Conservation (phyloP, 495 filamentous ascomycete species). For the Xylaria scruposa region DNA sequence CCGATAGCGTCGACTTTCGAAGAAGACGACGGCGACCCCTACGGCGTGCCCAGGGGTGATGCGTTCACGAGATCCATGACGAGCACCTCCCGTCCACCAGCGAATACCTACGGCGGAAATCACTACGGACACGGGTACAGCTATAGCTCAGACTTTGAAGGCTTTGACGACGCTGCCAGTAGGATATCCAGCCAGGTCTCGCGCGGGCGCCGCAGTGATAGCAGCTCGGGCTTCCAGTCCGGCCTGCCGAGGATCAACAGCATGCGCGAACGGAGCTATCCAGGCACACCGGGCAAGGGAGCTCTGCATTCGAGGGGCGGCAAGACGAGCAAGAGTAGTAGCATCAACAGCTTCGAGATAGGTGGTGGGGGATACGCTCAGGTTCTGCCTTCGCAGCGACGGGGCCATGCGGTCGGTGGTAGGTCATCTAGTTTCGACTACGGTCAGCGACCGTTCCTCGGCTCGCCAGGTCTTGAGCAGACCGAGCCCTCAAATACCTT, state of each 20-base stretch:
- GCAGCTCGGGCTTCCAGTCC: slow-evolving; percentile 74
- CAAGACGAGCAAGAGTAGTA: slow-evolving; percentile 77
- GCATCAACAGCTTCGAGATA: slow-evolving; percentile 63
- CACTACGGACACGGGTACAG: slow-evolving; percentile 72
- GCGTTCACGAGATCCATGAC: slow-evolving; percentile 37
- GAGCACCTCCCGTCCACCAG: slow-evolving; percentile 31
- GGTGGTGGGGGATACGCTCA: slow-evolving; percentile 68
- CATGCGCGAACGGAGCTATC: slow-evolving; percentile 55
- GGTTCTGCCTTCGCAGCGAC: slow-evolving; percentile 61
- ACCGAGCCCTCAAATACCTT: slow-evolving; percentile 53
- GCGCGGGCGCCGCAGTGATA: slow-evolving; percentile 77
- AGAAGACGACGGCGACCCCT: slow-evolving; percentile 47
- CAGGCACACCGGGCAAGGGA: slow-evolving; percentile 38
- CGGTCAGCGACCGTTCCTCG: slow-evolving; percentile 51
- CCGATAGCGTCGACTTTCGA: slow-evolving; percentile 41
- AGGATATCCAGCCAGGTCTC: slow-evolving; percentile 64
- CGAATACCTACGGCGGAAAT: slow-evolving; percentile 42
- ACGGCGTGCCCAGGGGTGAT: slow-evolving; percentile 37
- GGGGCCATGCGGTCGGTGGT: slow-evolving; percentile 62
- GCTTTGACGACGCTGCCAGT: slow-evolving; percentile 66
- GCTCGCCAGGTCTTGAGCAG: slow-evolving; percentile 47
- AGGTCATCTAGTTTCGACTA: slow-evolving; percentile 84
- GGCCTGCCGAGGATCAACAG: slow-evolving; percentile 70
- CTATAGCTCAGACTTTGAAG: slow-evolving; percentile 73
- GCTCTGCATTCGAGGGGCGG: slow-evolving; percentile 56